phyloP scores from a whole-genome alignment of 371 early-diverging fungal genomes.

The Mucor plumbeus region DNA sequence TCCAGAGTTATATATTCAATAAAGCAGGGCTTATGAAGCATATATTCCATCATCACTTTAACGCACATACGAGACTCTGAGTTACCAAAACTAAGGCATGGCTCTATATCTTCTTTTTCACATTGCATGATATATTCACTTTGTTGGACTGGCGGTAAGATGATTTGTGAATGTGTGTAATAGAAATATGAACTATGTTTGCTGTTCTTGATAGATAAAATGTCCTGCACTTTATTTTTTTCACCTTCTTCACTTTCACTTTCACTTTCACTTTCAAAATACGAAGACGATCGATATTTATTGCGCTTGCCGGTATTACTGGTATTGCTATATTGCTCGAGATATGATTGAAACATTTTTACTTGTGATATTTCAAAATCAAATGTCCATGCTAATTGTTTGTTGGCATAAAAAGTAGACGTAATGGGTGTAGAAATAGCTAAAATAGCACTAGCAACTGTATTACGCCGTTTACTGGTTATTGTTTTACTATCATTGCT shows the following conservation, averaged over 20 bases:
- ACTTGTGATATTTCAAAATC: neutral
- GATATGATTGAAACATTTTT: neutral
- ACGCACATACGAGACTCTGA: slow-evolving; percentile 17
- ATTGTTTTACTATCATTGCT: neutral
- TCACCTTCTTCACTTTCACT: neutral
- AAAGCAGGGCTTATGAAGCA: slow-evolving; percentile 20
- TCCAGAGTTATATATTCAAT: slow-evolving; percentile 18
- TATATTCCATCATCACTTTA: slow-evolving; percentile 13
- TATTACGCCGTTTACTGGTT: neutral
- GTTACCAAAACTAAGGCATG: slow-evolving; percentile 20
- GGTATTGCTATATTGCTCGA: neutral
- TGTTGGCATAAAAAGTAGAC: neutral
- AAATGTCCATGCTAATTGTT: neutral
- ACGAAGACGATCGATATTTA: neutral
- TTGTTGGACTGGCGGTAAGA: neutral
- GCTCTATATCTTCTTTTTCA: slow-evolving; percentile 27
- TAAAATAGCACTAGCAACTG: neutral
- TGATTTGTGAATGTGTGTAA: neutral
- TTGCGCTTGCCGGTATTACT: neutral
- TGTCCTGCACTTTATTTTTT: neutral
- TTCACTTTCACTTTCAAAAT: neutral
- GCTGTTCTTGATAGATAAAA: neutral
- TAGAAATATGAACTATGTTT: neutral
- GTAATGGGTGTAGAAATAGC: neutral
- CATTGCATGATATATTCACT: slow-evolving; percentile 17